Base-by-base conservation (phyloP, 345 rosid genomes). In the Rhodomyrtus tomentosa region DNA sequence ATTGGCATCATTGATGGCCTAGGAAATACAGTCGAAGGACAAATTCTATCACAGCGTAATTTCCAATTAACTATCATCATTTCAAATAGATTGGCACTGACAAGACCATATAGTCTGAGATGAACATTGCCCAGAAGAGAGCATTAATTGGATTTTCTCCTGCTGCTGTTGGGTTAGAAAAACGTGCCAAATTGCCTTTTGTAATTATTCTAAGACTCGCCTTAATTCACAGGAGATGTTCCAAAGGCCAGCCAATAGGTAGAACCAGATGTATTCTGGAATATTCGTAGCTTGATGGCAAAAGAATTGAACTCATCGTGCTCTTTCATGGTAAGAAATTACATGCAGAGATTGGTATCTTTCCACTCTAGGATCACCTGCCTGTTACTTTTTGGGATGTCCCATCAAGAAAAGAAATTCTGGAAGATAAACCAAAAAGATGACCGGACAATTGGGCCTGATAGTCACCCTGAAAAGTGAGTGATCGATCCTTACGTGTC, bases 401-500 rank as follows among this genome's bases (percentile, higher is more conserved):
- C 58, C 58, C n/a, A 55, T 22, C n/a, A 32, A 68, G 45, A 68
- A 68, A 68, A 68, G 22, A 68, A 82, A 55, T 82, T 58, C 50
- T 36, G 83, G 40, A 6, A 25, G 5, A n/a, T 25, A 24, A 76
- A 27, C 8, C 29, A 38, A 36, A 86, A 83, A 83, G 42, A 38
- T 11, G 52, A 29, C 22, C 81, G 40, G 24, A 81, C 50, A 40
- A 22, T 73, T 56, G 3, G 29, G 87, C 80, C 83, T 29, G 49
- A 55, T 18, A 18, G 25, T 10, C 7, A 68, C 45, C 79, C 74
- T 51, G 6, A 32, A 32, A 84, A 54, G 51, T 36, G 20, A 11
- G 27, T 12, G 29, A 76, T 73, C 18, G 42, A 68, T 73, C 40
- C 94, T 91, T 91, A 96, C 99, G 96, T 94, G 84, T 97, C 99